Evolutionary conservation across 208 protist genomes (phyloP).

Genomic region (Leishmania lainsoni): DNA sequence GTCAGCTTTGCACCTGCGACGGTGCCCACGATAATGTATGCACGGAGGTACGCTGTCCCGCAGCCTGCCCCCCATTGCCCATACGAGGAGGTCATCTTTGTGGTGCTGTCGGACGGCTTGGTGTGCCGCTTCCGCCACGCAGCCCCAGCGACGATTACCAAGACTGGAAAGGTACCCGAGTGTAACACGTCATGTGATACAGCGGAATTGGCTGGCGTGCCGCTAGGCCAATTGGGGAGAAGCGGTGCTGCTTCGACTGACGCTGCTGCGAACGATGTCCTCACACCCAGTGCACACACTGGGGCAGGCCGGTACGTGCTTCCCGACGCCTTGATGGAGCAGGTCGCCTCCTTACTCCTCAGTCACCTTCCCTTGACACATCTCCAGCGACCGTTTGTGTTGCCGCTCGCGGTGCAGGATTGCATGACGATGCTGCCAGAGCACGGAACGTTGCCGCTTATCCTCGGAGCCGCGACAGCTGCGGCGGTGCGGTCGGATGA

Average conservation of each 20-base stretch:
- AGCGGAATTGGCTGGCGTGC: not conserved
- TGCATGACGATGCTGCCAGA: constrained; percentile 80
- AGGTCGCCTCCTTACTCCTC: constrained; percentile 50
- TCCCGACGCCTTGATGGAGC: constrained; percentile 74
- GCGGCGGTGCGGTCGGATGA: constrained; percentile 18
- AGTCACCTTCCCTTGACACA: constrained; percentile 64
- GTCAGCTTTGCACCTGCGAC: not conserved
- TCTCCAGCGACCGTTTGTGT: constrained; percentile 63
- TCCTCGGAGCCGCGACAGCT: constrained; percentile 21
- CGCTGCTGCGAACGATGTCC: not conserved
- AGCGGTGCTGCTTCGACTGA: not conserved
- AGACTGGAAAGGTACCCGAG: not conserved
- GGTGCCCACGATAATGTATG: constrained; percentile 25
- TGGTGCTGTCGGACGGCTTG: constrained; percentile 68
- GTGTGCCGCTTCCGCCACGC: constrained; percentile 46
- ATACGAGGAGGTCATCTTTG: constrained; percentile 56
- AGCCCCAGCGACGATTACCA: not conserved
- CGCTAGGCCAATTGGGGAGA: not conserved
- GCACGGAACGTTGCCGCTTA: constrained; percentile 21
- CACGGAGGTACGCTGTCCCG: constrained; percentile 19
- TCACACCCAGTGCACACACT: not conserved
- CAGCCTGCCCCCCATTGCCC: constrained; percentile 29
- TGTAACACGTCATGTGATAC: not conserved
- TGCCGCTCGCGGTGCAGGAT: constrained; percentile 62
- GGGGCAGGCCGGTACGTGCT: constrained; percentile 23